Base-by-base conservation (phyloP, 1,284 basidiomycete genomes). In the Ganoderma sp. region DNA sequence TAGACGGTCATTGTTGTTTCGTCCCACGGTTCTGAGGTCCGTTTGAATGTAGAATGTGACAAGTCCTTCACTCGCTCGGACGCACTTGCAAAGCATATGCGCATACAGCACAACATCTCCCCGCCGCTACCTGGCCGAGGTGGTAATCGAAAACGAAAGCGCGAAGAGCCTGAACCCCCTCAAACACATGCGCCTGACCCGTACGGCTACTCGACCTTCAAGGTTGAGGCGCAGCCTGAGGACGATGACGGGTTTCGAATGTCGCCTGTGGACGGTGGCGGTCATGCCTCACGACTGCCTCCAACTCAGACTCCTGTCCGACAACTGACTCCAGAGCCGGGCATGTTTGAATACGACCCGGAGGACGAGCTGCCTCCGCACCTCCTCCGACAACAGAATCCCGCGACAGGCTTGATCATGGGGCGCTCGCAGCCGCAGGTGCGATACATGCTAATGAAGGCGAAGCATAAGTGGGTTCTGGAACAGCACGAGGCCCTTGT, bases 41-140 rank as follows among this genome's bases (percentile, higher is more conserved):
- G 41, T n/a, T 32, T 25, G 10, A n/a, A 65, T 15, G 5, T 75
- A 93, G 95, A 96, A 81, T 97, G 95, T 77, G 95, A 97, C 83
- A 96, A 95, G 78, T 92, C 93, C 0, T 97, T 97, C 78, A 96
- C 95, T 5, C 91, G 95, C 42, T 95, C 94, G 0, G 95, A 97
- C 79, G 95, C 95, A 28, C 87, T 96, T 17, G 91, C 92, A 19
- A 97, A 97, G 76, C 95, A 97, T 78, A 93, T 96, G 89, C 88
- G 94, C 22, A 87, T 93, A 17, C 93, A 95, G 76, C 95, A 97
- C 80, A 89, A 90, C 75, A 90, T 93, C 74, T 84, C 84, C 0
- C 90, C 91, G 0, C 90, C 91, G 1, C 84, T 88, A 8, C 90
- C 91, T 1, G 89, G 89, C 5, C 85, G 91, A 32, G 91, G 90